Conservation (phyloP, 225 moss, liverwort and hornwort species). For the Pseudoscleropodium purum region DNA sequence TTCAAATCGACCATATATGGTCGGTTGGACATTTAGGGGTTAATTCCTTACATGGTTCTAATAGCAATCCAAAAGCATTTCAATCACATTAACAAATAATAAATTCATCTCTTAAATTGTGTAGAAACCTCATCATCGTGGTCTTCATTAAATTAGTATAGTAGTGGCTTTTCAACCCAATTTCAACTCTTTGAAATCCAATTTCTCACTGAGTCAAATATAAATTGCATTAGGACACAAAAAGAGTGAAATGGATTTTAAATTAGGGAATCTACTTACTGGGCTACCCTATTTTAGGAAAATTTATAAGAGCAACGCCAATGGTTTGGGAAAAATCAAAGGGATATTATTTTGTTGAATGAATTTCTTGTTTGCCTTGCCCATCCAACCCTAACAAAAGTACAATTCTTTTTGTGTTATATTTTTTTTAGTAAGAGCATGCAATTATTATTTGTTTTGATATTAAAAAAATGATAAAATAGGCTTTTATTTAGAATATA, state of each 20-base stretch:
- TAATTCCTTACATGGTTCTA: background rate
- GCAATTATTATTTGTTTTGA: background rate
- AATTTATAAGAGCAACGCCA: fast-evolving
- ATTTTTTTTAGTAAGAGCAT: background rate
- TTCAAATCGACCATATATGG: no score
- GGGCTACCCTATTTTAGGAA: background rate
- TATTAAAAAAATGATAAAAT: background rate
- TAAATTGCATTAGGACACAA: background rate
- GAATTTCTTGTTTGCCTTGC: fast-evolving
- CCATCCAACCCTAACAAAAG: background rate
- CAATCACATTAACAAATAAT: background rate
- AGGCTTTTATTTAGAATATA: background rate
- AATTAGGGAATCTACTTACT: background rate
- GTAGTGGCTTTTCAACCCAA: background rate
- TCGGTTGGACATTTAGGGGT: no score
- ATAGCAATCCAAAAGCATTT: background rate
- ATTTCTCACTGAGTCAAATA: background rate
- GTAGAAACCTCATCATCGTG: background rate
- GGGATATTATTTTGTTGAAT: background rate
- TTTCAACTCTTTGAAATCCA: background rate
- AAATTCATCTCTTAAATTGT: no score
- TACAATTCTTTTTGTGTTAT: background rate
- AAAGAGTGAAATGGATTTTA: background rate
- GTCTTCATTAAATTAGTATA: background rate
- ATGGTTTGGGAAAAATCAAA: no score